phyloP scores from a whole-genome alignment of 2,329 filamentous ascomycete genomes.

The Neocucurbitaria cava region DNA sequence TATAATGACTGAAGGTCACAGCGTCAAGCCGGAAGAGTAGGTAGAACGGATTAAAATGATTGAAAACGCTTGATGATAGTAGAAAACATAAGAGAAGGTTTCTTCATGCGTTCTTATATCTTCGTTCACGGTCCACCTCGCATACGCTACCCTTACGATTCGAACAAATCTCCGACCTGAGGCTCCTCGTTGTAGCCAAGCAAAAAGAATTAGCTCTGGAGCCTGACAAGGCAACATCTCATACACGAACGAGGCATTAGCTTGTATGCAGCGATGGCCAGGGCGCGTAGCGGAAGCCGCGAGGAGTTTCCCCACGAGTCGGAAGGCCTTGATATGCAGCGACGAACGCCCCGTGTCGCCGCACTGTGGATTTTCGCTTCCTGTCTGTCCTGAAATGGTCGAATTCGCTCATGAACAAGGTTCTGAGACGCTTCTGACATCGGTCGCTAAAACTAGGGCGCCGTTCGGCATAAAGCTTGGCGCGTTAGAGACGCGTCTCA shows the following conservation, averaged over 20 bases:
- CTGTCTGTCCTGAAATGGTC: slow-evolving; percentile 4
- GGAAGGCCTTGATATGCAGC: slow-evolving; percentile 6
- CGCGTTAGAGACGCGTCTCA: slow-evolving; percentile 16
- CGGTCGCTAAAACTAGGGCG: slow-evolving; percentile 17
- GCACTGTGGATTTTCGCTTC: slow-evolving; percentile 7
- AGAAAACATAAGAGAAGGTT: slow-evolving; percentile 22
- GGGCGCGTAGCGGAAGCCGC: slow-evolving; percentile 5
- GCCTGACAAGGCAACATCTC: slow-evolving; percentile 14
- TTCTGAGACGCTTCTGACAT: slow-evolving; percentile 29
- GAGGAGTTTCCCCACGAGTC: slow-evolving; percentile 20
- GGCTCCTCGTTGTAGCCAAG: slow-evolving; percentile 16
- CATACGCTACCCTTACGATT: slow-evolving; percentile 1
- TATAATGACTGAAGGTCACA: slow-evolving; percentile 22
- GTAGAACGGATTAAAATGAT: slow-evolving; percentile 9
- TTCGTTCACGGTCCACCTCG: neutral
- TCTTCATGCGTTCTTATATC: slow-evolving; percentile 16
- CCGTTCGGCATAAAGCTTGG: slow-evolving; percentile 27
- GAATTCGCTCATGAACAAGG: slow-evolving; percentile 9
- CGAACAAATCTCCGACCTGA: slow-evolving; percentile 6
- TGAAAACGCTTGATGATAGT: slow-evolving; percentile 27
- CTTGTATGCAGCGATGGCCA: slow-evolving; percentile 11
- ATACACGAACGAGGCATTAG: slow-evolving; percentile 18
- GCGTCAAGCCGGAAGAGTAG: slow-evolving; percentile 39
- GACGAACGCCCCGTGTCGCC: slow-evolving; percentile 23
- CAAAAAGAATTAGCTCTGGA: neutral